Base-by-base conservation (phyloP, 768 basidiomycete genomes). In the Tylopilus subfusipes region DNA sequence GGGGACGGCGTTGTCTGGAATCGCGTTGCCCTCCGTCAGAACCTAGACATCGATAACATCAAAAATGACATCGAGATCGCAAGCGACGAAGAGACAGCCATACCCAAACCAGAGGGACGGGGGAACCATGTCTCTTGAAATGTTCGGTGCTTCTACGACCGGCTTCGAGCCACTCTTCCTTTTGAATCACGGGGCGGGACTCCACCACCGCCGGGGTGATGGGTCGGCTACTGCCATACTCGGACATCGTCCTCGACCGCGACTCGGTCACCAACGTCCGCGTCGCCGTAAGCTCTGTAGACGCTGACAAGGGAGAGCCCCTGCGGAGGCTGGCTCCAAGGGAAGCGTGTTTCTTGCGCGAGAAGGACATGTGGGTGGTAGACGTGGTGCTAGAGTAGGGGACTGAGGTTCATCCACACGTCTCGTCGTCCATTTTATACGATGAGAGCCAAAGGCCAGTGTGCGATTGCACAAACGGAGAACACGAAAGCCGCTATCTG, bases 1-100 rank as follows among this genome's bases (percentile, higher is more conserved):
- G 13, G 69, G 70, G 48, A 70, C 63, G 1, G 69, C 69, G n/a
- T 69, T 72, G 36, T 72, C 61, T 6, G 69, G 69, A n/a, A 70
- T 72, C n/a, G 55, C 43, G 39, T 52, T 70, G 5, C 63, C 66
- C 50, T 72, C 68, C 0, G 63, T 65, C 50, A 70, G 42, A 36
- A 70, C 60, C 69, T 70, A 21, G n/a, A 38, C 0, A 30, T 24
- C 3, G 14, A 19, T n/a, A n/a, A n/a, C 8, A 25, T 31, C 7
- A 47, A 24, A 14, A 19, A 19, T 40, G 30, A 19, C 36, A 13
- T 38, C 25, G 16, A 27, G 38, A 27, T 25, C 31, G 12, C 21
- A 30, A 13, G 40, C 53, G 14, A 44, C 0, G 12, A 42, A 38
- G 4, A 19, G 11, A 0, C 9, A 30, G 12, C 10, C 66, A 27